phyloP scores from a whole-genome alignment of 2,329 filamentous ascomycete genomes.

The Rutstroemia sp. region DNA sequence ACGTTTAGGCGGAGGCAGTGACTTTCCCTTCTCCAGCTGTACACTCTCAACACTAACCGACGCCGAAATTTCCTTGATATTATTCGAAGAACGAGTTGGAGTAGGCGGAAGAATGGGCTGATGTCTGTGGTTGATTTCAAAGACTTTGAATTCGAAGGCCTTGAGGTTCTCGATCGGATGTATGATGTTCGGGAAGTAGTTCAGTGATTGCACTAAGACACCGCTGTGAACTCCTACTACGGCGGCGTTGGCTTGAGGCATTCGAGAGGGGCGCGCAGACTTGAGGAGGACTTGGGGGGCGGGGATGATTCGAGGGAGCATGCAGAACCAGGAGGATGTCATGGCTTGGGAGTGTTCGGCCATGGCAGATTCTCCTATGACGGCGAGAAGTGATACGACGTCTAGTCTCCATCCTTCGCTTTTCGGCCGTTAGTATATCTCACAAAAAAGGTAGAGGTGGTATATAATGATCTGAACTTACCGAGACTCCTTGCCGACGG shows the following conservation, averaged over 20 bases:
- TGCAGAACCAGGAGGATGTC: constrained; percentile 49
- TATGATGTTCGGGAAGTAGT: constrained; percentile 56
- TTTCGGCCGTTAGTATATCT: neutral
- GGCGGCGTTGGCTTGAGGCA: constrained; percentile 47
- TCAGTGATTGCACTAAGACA: constrained; percentile 45
- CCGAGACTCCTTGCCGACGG: neutral
- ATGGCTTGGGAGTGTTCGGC: constrained; percentile 50
- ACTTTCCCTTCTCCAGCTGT: constrained; percentile 8
- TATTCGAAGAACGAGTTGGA: neutral
- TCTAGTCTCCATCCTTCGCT: constrained; percentile 46
- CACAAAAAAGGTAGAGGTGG: neutral
- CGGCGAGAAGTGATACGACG: constrained; percentile 54
- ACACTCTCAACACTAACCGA: neutral
- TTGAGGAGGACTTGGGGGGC: constrained; percentile 57
- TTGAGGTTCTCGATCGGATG: constrained; percentile 45
- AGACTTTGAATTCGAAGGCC: constrained; percentile 41
- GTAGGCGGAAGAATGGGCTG: neutral
- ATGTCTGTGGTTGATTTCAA: constrained; percentile 39
- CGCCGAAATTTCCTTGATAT: neutral
- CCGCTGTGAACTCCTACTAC: constrained; percentile 54
- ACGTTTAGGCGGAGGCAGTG: neutral
- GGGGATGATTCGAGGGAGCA: constrained; percentile 53
- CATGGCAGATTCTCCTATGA: constrained; percentile 54
- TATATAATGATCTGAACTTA: neutral
- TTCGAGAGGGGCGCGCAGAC: constrained; percentile 44